Percentiles rank a stretch among this genome's conserved stretches.
These are phyloP conservation scores for Lepidium aucheri DNA, from an alignment of 345 rosid genomes.

Conservation along the genomic window DNA sequence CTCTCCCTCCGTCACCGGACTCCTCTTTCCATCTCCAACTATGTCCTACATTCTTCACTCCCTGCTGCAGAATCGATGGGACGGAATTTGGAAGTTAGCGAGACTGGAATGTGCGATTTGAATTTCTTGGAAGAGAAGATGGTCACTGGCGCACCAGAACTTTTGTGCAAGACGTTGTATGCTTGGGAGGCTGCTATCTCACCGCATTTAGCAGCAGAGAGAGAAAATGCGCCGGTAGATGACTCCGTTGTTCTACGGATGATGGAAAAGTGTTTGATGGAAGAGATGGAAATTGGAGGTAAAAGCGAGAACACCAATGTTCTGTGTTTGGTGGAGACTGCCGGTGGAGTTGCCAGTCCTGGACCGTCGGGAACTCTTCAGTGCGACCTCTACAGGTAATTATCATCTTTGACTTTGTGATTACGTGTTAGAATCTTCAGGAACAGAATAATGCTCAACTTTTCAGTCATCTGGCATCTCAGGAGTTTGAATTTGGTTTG, in stretches of 20 bases:
- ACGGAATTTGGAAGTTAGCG: background rate
- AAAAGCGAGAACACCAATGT: conserved; percentile 18
- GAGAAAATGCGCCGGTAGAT: conserved; percentile 42
- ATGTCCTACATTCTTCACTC: conserved; percentile 50
- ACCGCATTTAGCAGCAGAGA: conserved; percentile 84
- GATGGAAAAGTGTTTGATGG: conserved; percentile 43
- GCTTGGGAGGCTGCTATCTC: conserved; percentile 90
- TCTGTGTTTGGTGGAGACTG: conserved; percentile 78
- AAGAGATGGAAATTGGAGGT: conserved; percentile 24
- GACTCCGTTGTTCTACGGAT: conserved; percentile 41
- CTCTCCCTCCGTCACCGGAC: conserved; percentile 42
- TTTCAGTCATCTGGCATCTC: too few species aligned
- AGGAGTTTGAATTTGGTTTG: background rate
- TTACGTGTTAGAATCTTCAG: too few species aligned
- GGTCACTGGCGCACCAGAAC: conserved; percentile 32
- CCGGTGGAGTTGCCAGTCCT: conserved; percentile 96
- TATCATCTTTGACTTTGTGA: background rate
- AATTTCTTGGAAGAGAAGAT: conserved; percentile 37
- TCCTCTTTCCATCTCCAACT: conserved; percentile 49
- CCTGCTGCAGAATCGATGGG: conserved; percentile 38
- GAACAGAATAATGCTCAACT: too few species aligned
- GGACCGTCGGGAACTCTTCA: conserved; percentile 89
- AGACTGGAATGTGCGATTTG: conserved; percentile 43
- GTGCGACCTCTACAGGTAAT: conserved; percentile 78
- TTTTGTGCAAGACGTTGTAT: conserved; percentile 57